phyloP scores from a whole-genome alignment of 768 basidiomycete species.

The Lactifluus echinatus region DNA sequence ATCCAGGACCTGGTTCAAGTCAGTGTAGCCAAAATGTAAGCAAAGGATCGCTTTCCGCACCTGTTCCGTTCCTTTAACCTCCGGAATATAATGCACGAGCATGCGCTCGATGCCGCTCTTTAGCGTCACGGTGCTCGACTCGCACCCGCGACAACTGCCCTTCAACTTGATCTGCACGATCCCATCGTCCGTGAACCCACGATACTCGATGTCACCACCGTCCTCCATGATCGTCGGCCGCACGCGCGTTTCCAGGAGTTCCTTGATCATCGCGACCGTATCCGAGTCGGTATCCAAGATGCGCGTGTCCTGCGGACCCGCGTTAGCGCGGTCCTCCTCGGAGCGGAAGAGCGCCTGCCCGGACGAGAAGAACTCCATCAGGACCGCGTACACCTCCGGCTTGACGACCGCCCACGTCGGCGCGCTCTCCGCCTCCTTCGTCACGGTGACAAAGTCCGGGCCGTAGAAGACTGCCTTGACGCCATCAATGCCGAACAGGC shows the following conservation, averaged over 20 bases:
- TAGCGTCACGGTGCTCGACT: constrained; percentile 87
- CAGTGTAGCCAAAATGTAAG: not conserved
- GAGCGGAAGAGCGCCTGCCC: constrained; percentile 79
- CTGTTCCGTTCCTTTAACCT: constrained; percentile 88
- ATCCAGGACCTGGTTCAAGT: constrained; percentile 61
- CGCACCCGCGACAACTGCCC: constrained; percentile 95
- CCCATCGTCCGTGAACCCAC: constrained; percentile 79
- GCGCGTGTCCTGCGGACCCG: constrained; percentile 86
- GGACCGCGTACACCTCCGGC: constrained; percentile 89
- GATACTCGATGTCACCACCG: constrained; percentile 95
- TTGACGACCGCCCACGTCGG: constrained; percentile 91
- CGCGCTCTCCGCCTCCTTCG: constrained; percentile 77
- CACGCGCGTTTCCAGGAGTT: constrained; percentile 88
- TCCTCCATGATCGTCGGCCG: constrained; percentile 98
- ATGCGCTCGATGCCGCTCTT: constrained; percentile 97
- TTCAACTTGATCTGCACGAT: constrained; percentile 86
- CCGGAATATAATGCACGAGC: constrained; percentile 98
- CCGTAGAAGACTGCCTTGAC: constrained; percentile 88
- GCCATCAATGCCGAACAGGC: constrained; percentile 91
- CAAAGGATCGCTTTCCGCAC: no score
- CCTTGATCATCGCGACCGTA: constrained; percentile 98
- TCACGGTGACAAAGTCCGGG: constrained; percentile 96
- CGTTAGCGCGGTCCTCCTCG: constrained; percentile 67
- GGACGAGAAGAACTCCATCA: constrained; percentile 98
- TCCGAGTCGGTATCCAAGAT: constrained; percentile 94